Conservation (phyloP, 2,329 filamentous ascomycete genomes). For the Dactylella cylindrospora region DNA sequence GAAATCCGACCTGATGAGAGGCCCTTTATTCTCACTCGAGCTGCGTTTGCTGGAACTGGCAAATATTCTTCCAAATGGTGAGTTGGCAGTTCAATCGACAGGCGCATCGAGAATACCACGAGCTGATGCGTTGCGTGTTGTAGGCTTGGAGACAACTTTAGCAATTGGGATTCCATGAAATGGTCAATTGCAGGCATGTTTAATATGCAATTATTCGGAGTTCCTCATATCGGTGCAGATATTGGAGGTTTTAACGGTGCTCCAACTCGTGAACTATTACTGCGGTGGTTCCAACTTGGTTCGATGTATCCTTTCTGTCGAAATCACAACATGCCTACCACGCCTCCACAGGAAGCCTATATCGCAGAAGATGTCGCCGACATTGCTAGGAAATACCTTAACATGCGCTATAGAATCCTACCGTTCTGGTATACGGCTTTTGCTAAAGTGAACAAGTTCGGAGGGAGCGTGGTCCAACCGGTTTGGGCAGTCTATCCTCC, state of each 20-base stretch:
- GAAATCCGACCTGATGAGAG: slow-evolving; percentile 63
- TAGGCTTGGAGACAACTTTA: slow-evolving; percentile 50
- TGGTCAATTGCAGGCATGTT: slow-evolving; percentile 47
- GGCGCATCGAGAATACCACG: slow-evolving; percentile 42
- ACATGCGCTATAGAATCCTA: slow-evolving; percentile 28
- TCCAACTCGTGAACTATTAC: slow-evolving; percentile 19
- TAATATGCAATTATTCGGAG: slow-evolving; percentile 41
- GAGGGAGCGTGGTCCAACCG: slow-evolving; percentile 36
- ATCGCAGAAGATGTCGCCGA: slow-evolving; percentile 7
- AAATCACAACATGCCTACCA: slow-evolving; percentile 43
- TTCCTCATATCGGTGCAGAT: slow-evolving; percentile 40
- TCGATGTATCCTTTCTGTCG: slow-evolving; percentile 37
- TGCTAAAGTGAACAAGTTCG: background rate
- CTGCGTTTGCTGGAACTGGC: slow-evolving; percentile 75
- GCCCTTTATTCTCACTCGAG: slow-evolving; percentile 80
- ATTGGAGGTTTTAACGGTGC: slow-evolving; percentile 31
- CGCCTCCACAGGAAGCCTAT: slow-evolving; percentile 28
- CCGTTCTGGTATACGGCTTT: slow-evolving; percentile 42
- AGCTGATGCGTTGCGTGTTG: background rate
- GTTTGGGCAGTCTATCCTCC: slow-evolving; percentile 29
- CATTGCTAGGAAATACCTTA: slow-evolving; percentile 26
- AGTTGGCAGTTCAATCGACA: slow-evolving; percentile 38
- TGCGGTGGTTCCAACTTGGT: slow-evolving; percentile 38
- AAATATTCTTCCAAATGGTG: slow-evolving; percentile 49
- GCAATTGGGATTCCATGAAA: slow-evolving; percentile 47